phyloP scores from a whole-genome alignment of 306 rosid genomes.

The Castanopsis chinensis region DNA sequence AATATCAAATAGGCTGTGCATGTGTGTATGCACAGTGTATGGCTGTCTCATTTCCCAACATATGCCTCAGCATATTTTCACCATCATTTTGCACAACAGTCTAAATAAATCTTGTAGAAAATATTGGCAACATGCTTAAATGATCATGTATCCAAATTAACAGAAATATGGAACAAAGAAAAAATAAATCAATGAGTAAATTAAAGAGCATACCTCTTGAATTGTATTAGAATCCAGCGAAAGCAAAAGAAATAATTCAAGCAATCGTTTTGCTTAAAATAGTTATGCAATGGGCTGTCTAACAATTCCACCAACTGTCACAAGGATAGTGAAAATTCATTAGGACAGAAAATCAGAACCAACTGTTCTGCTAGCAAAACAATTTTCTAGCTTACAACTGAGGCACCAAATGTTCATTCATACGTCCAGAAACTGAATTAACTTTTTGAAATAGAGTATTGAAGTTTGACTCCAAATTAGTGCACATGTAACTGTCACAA shows the following conservation, averaged over 20 bases:
- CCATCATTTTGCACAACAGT: background rate
- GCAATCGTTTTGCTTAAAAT: constrained; percentile 89
- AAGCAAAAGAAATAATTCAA: constrained; percentile 96
- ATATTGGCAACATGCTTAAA: background rate
- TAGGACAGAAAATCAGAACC: constrained; percentile 11
- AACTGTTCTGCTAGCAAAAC: constrained; percentile 4
- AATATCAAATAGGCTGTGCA: background rate
- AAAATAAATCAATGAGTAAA: constrained; percentile 2
- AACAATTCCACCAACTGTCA: constrained; percentile 95
- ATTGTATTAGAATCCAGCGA: constrained; percentile 97
- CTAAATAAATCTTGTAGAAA: background rate
- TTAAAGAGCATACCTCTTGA: constrained; percentile 68
- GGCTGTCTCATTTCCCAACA: background rate
- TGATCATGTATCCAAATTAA: background rate
- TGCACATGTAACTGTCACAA: background rate
- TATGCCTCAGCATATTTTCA: background rate
- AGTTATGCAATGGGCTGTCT: constrained; percentile 81
- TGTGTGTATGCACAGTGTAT: background rate
- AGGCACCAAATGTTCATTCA: background rate
- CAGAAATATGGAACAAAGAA: background rate
- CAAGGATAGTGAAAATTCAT: constrained; percentile 24
- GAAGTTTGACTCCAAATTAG: background rate
- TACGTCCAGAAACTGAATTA: background rate
- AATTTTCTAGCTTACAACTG: background rate
- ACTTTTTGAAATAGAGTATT: background rate